A percentile compares a stretch with the other conserved stretches of the same genome.
These are phyloP conservation scores for Colletotrichum plurivorum DNA, from an alignment of 2,329 filamentous ascomycete species.

Conservation along the genomic window DNA sequence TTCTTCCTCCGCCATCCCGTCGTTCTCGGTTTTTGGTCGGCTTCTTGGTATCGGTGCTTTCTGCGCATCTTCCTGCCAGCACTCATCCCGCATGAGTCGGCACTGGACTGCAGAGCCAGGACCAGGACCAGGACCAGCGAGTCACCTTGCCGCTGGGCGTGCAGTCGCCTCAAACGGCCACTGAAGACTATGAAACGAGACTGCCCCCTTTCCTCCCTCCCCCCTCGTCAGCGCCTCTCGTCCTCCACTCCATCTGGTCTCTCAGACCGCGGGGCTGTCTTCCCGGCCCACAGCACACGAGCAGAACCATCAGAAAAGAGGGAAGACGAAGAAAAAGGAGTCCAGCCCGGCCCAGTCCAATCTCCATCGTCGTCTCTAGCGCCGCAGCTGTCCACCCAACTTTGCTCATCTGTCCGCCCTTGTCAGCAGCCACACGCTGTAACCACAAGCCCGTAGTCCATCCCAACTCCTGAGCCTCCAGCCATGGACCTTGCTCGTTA, in stretches of 20 bases:
- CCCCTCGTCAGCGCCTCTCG: background rate
- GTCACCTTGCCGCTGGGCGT: constrained; percentile 28
- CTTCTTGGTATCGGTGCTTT: too few relatives aligned
- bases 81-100: constrained; percentile 20
- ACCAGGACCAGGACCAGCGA: background rate
- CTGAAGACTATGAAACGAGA: constrained; percentile 33
- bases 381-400: constrained; percentile 19
- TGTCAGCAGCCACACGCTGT: constrained; percentile 30
- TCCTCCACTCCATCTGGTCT: background rate
- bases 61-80: background rate
- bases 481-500: constrained; percentile 26
- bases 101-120: constrained; percentile 8
- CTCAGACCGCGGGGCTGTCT: constrained; percentile 24
- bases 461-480: constrained; percentile 16
- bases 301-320: constrained; percentile 11
- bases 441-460: background rate
- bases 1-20: too few relatives aligned
- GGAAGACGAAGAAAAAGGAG: background rate
- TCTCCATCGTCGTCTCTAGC: constrained; percentile 20
- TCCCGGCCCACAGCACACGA: constrained; percentile 33
- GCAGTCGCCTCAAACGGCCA: constrained; percentile 40
- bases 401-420: constrained; percentile 35
- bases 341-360: constrained; percentile 12
- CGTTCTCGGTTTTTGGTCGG: too few relatives aligned
- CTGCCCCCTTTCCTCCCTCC: constrained; percentile 6